Base-by-base conservation (phyloP, 2,329 filamentous ascomycete genomes). In the Paracamarosporium sp. region DNA sequence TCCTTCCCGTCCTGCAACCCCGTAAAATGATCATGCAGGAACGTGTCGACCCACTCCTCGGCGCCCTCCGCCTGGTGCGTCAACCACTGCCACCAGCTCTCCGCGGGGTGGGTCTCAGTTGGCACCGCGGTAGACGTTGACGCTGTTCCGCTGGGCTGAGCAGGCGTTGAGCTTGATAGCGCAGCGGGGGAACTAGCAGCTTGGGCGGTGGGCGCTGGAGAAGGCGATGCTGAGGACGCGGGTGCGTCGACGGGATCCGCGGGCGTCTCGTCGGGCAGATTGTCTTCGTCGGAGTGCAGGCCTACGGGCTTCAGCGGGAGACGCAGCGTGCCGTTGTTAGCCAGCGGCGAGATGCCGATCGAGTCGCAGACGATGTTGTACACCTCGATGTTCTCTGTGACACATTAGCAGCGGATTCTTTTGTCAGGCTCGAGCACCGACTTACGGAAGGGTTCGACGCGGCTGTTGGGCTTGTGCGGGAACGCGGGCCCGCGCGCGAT, bases 291-390 rank as follows among this genome's bases (percentile, higher is more conserved):
- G 70, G 70, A 69, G 60, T 93, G 90, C 1, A 86, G 71, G 4
- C 89, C 90, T 12, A 86, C 71, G 0, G 88, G 81, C 56, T 82
- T 83, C 24, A 94, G 78, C 0, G 91, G 91, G 12, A 94, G 82
- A 11, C 88, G 83, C 5, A 97, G 79, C 0, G 93, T 97, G 48
- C 94, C 94, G 71, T 98, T 98, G 74, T 97, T 97, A 1, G 91
- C 86, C 53, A 83, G 83, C 0, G 93, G 91, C 4, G 76, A 75
- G 56, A 98, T 80, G 12, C 89, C 88, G 25, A 98, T 78, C 0
- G 91, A 93, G 77, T 97, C 93, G 74, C 94, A 97, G 43, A 98
- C 78, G 61, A 98, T 91, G 70, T 97, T 97, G 79, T 98, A 98
- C 8, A 98, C 90, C 69, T 97, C 91, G 57, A 87, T 93, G 64